These are phyloP conservation scores for Linum trigynum DNA, from an alignment of 345 rosid species.

Conservation along the genomic window DNA sequence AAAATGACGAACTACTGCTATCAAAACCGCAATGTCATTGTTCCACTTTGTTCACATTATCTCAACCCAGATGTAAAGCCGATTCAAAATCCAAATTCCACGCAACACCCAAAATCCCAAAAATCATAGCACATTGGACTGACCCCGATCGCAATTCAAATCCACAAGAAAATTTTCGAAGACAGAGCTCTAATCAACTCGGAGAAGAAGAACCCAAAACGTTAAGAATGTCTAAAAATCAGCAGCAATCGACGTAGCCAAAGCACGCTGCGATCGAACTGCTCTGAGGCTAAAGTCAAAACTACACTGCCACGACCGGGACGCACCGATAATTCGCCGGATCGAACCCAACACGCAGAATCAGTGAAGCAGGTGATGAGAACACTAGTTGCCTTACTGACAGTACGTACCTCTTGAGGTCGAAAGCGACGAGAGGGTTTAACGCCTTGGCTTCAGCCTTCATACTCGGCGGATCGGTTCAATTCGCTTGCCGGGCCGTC, in stretches of 20 bases:
- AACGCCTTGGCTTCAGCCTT: slow-evolving; percentile 7
- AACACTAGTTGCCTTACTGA: not conserved
- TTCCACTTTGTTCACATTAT: not conserved
- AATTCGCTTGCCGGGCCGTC: not conserved
- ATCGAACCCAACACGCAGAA: not conserved
- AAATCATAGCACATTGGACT: too few relatives aligned
- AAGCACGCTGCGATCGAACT: not conserved
- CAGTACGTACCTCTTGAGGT: slow-evolving; percentile 6
- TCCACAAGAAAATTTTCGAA: not conserved
- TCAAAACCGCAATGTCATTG: not conserved
- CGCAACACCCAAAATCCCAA: too few relatives aligned
- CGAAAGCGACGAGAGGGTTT: slow-evolving; percentile 7
- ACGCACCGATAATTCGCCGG: not conserved
- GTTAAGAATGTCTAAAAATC: not conserved
- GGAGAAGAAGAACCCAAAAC: not conserved
- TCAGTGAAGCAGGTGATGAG: not conserved
- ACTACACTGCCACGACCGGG: not conserved
- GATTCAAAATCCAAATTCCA: too few relatives aligned
- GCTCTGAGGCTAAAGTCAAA: not conserved
- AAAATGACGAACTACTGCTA: not conserved
- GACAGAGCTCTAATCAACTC: not conserved
- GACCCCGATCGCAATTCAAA: not conserved
- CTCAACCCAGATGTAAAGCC: not conserved
- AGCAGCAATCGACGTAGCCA: too few relatives aligned
- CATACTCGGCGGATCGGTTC: slow-evolving; percentile 1